Base-by-base conservation (phyloP, 225 moss, liverwort and hornwort genomes). In the Bryum argenteum region DNA sequence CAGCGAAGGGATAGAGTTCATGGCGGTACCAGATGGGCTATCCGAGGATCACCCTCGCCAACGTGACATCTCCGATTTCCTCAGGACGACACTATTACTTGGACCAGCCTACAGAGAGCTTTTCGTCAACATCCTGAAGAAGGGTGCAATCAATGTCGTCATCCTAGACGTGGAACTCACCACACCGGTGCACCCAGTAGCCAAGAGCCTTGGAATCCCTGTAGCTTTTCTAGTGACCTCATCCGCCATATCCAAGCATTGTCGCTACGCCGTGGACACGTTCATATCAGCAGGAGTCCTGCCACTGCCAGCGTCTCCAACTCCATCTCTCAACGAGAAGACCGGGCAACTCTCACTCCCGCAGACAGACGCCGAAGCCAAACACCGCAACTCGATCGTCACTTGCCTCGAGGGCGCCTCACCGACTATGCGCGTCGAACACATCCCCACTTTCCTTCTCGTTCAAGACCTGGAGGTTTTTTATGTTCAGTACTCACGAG, bases 1-100 rank as follows among this genome's bases (percentile, higher is more conserved):
- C 60, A 75, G 75, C 15, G 39, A 75, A 23, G 54, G 23, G 1
- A 80, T 80, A n/a, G 60, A 70, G 45, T 80, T 80, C 65, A 60
- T 80, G 2, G 1, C 70, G 23, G 65, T 75, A 23, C 39, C 75
- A 5, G 80, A 80, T 45, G 80, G 80, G 10, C 61, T 80, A 5
- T 59, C 75, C 0, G 70, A 80, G 0, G 68, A 69, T 8, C 26
- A 68, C 22, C 63, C 62, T 11, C 62, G 78, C 23, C 9, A 44
- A 2, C 50, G 15, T 1, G 68, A 59, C 20, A 5, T 77, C 28
- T 8, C 42, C 0, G 39, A 8, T 15, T 70, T 40, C 24, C 3
- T 33, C 2, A 6, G 14, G 3, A 6, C 8, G 54, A 4, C 11
- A 24, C 28, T 69, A 13, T 4, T 19, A 2, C 40, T 74, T 54